Base-by-base conservation (phyloP, 2,329 filamentous ascomycete species). In the Fusarium torreyae region DNA sequence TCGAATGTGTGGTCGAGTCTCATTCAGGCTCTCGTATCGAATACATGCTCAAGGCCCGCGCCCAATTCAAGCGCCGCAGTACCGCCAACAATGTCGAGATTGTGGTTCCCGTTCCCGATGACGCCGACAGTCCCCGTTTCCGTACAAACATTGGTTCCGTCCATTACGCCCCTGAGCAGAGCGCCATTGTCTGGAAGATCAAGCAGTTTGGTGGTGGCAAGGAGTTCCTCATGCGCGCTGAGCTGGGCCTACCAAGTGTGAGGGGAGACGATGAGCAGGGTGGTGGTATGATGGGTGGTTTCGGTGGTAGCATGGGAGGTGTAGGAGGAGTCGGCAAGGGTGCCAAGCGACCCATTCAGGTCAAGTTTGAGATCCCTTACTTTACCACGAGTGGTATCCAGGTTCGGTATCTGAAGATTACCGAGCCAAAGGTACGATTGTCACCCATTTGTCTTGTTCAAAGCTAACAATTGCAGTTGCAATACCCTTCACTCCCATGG, bases 311-410 rank as follows among this genome's bases (percentile, higher is more conserved):
- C 78, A 98, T 98, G 94, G 95, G 95, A 62, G 95, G 95, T 69
- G 89, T 96, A 28, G 90, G 88, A n/a, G 87, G 89, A 6, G 80
- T 82, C 20, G 91, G 89, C 61, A 98, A 98, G 84, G 93, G 93
- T 20, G 88, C 89, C 59, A 99, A 98, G 87, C 86, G 96, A 73
- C 96, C 96, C 1, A 99, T 99, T 76, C 95, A 94, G 80, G 96
- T 99, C 84, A 99, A 99, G 84, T 99, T 99, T 79, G 96, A 99
- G 85, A 99, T 99, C 77, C 96, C 96, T n/a, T 99, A 99, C 83
- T 99, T 99, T 80, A 99, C 96, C n/a, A 99, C 97, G 5, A 97
- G 93, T 82, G 96, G 96, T 70, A 99, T 99, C 74, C 97, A 99
- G 81, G 96, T 99, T 76, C 89, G 96, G 76, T 99, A 99, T 81